Evolutionary conservation across 2,329 filamentous ascomycete genomes (phyloP).

Genomic region (Calonectria fujianensis): DNA sequence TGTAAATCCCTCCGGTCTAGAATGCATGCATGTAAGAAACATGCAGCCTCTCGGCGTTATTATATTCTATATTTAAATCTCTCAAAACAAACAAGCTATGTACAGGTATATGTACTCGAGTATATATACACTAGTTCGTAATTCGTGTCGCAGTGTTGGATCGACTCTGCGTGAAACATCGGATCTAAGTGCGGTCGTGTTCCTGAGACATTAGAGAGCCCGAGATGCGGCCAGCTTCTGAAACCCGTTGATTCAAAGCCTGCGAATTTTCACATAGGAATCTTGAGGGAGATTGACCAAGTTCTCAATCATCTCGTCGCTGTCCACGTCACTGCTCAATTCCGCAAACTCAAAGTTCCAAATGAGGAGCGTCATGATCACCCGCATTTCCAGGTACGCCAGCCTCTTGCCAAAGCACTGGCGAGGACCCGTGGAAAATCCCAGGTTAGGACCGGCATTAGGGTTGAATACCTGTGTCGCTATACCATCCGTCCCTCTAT

Average conservation of each 20-base stretch:
- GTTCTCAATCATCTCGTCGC: constrained; percentile 47
- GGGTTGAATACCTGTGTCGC: constrained; percentile 54
- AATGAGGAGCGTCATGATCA: constrained; percentile 60
- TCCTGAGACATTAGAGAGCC: constrained; percentile 14
- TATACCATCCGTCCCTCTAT: constrained; percentile 34
- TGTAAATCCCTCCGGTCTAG: constrained; percentile 8
- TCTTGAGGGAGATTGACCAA: constrained; percentile 54
- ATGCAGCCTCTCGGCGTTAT: constrained; percentile 23
- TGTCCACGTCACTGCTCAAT: constrained; percentile 44
- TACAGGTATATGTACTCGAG: constrained; percentile 38
- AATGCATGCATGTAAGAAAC: constrained; percentile 6
- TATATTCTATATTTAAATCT: constrained; percentile 15
- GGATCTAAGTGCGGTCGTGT: constrained; percentile 11
- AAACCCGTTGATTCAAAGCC: constrained; percentile 19
- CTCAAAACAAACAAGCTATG: constrained; percentile 25
- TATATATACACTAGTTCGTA: constrained; percentile 23
- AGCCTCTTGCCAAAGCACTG: constrained; percentile 63
- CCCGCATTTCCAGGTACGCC: constrained; percentile 60
- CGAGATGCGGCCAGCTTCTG: not conserved
- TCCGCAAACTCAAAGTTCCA: constrained; percentile 62
- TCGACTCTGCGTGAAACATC: constrained; percentile 23
- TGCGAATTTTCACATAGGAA: constrained; percentile 54
- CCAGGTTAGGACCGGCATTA: constrained; percentile 59
- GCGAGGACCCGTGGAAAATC: constrained; percentile 61
- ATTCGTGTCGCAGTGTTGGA: constrained; percentile 24